These are phyloP conservation scores for Aspergillus piperis DNA, from an alignment of 2,329 filamentous ascomycete genomes.

Conservation along the genomic window DNA sequence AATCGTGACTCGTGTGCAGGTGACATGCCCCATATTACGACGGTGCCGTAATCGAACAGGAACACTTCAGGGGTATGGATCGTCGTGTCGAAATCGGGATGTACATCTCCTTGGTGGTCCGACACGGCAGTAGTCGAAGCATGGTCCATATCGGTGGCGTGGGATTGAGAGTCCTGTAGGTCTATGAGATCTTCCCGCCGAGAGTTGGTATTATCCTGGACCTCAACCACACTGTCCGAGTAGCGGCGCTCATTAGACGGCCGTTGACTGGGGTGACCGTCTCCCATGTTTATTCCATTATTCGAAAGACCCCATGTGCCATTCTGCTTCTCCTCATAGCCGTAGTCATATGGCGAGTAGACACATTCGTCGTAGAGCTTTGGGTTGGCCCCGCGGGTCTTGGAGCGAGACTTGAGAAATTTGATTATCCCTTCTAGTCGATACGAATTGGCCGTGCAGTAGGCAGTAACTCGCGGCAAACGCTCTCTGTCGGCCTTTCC, in stretches of 20 bases:
- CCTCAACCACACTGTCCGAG: conserved; percentile 66
- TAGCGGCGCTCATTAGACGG: conserved; percentile 66
- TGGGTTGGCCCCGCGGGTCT: conserved; percentile 75
- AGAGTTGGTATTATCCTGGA: conserved; percentile 60
- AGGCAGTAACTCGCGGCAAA: conserved; percentile 89
- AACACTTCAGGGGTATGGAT: conserved; percentile 95
- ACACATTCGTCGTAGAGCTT: conserved; percentile 98
- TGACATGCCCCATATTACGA: conserved; percentile 98
- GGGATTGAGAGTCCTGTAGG: conserved; percentile 51
- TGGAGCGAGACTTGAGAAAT: conserved; percentile 82
- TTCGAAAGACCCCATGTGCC: conserved; percentile 31
- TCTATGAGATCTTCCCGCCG: conserved; percentile 65
- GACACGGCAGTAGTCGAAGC: conserved; percentile 27
- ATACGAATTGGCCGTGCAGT: conserved; percentile 92
- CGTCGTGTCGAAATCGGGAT: conserved; percentile 76
- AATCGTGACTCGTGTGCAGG: conserved; percentile 86
- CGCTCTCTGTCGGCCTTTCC: conserved; percentile 90
- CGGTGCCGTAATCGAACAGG: conserved; percentile 94
- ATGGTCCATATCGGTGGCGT: conserved; percentile 24
- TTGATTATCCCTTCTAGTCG: conserved; percentile 86
- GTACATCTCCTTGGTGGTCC: conserved; percentile 31
- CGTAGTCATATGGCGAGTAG: conserved; percentile 89
- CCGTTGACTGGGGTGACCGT: conserved; percentile 24
- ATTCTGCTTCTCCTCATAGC: conserved; percentile 49
- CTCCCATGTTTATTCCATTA: conserved; percentile 39